Evolutionary conservation across 257 asterid genomes (phyloP).

Genomic region (Anisodus tanguticus): DNA sequence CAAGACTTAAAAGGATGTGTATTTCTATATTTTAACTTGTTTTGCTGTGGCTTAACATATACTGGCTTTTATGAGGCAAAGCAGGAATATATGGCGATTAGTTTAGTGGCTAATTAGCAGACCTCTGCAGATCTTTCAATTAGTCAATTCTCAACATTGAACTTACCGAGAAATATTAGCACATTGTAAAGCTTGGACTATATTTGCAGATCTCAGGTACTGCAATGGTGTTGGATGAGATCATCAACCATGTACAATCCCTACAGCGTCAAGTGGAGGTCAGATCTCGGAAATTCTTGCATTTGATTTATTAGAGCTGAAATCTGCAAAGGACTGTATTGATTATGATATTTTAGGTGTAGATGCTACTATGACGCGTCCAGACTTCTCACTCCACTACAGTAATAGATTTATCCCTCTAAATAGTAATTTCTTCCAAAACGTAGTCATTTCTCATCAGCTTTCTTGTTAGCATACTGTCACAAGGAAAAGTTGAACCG

Average conservation of each 20-base stretch:
- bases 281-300: constrained; percentile 35
- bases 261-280: constrained; percentile 99
- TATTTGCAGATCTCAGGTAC: constrained; percentile 86
- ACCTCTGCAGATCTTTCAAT: not conserved
- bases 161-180: not conserved
- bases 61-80: not conserved
- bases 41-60: not conserved
- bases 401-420: not conserved
- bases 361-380: not conserved
- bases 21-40: not conserved
- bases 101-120: not conserved
- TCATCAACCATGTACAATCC: constrained; percentile 88
- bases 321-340: not conserved
- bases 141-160: not conserved
- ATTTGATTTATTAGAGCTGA: constrained; percentile 25
- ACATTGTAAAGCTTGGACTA: not conserved
- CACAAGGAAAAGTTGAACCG: not conserved
- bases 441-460: not conserved
- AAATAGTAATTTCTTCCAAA: not conserved
- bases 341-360: constrained; percentile 3
- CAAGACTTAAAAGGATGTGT: not conserved
- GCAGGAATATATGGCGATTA: constrained; percentile 6
- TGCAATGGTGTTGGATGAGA: constrained; percentile 95
- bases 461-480: not conserved
- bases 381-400: not conserved